These are phyloP conservation scores for Vaccinium macrocarpon DNA, from an alignment of 148 eudicot species.

Conservation along the genomic window DNA sequence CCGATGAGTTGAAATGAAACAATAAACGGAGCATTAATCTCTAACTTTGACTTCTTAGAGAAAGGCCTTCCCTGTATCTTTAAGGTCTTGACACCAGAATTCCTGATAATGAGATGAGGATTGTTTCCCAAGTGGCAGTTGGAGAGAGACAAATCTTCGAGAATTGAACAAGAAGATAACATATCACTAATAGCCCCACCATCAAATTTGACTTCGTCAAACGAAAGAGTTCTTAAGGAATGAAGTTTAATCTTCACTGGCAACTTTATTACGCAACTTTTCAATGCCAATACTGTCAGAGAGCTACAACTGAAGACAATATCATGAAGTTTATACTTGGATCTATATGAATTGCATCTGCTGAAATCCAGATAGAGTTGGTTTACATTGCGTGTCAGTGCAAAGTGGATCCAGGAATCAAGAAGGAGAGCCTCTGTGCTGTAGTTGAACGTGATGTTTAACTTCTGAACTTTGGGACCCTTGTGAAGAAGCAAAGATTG, in stretches of 20 bases:
- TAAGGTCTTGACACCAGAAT: slow-evolving; percentile 7
- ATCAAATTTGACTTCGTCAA: not conserved
- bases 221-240: not conserved
- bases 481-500: not conserved
- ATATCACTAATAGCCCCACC: not conserved
- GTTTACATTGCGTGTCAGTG: not conserved
- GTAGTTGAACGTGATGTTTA: not conserved
- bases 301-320: not conserved
- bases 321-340: not conserved
- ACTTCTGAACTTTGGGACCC: not conserved
- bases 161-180: not conserved
- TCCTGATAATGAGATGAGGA: not conserved
- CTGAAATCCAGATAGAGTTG: not conserved
- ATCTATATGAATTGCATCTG: too few species aligned
- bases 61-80: not conserved
- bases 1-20: not conserved
- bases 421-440: not conserved
- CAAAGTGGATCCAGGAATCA: slow-evolving; percentile 17
- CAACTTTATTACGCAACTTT: not conserved
- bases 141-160: not conserved
- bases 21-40: not conserved
- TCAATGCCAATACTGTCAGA: not conserved
- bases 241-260: not conserved
- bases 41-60: not conserved
- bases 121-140: not conserved